A percentile compares a stretch with the other conserved stretches of the same genome.
Conservation (phyloP, 2,329 filamentous ascomycete genomes). For the Cyphellophora europaea region DNA sequence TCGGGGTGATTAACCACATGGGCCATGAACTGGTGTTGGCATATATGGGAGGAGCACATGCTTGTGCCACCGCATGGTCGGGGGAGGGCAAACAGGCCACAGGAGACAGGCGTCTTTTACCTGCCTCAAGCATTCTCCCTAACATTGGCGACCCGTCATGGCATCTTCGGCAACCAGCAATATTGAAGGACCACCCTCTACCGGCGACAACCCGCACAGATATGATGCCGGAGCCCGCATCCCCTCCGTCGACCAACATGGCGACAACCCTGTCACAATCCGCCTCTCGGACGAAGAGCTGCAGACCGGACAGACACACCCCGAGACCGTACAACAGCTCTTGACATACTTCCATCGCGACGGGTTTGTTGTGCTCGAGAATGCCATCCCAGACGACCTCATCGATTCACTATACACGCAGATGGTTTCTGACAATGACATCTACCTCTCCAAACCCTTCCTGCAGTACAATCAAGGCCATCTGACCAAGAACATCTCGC, state of each 20-base stretch:
- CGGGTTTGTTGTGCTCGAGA: conserved; percentile 26
- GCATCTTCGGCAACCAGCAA: too few relatives aligned
- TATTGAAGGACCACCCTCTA: too few relatives aligned
- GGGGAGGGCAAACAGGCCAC: too few relatives aligned
- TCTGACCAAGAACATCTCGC: conserved; percentile 30
- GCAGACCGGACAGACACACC: conserved; percentile 6
- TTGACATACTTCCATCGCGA: conserved; percentile 22
- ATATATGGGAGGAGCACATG: too few relatives aligned
- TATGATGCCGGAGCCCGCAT: conserved; percentile 8
- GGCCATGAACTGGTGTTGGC: too few relatives aligned
- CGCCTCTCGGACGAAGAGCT: conserved; percentile 8
- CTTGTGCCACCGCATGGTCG: too few relatives aligned
- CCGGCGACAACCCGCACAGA: too few relatives aligned
- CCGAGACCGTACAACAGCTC: conserved; percentile 8
- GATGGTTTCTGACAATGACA: conserved; percentile 39
- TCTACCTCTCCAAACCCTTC: conserved; percentile 20
- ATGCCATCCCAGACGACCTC: conserved; percentile 6
- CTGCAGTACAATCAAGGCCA: conserved; percentile 21
- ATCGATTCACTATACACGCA: conserved; percentile 42
- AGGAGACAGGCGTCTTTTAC: too few relatives aligned
- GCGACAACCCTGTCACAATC: conserved; percentile 10
- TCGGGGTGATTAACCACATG: too few relatives aligned
- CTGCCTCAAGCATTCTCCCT: too few relatives aligned
- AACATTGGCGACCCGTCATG: too few relatives aligned
- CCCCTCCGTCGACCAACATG: conserved; percentile 7